These are phyloP conservation scores for Pterocarpus santalinus DNA, from an alignment of 306 rosid genomes.

Conservation along the genomic window DNA sequence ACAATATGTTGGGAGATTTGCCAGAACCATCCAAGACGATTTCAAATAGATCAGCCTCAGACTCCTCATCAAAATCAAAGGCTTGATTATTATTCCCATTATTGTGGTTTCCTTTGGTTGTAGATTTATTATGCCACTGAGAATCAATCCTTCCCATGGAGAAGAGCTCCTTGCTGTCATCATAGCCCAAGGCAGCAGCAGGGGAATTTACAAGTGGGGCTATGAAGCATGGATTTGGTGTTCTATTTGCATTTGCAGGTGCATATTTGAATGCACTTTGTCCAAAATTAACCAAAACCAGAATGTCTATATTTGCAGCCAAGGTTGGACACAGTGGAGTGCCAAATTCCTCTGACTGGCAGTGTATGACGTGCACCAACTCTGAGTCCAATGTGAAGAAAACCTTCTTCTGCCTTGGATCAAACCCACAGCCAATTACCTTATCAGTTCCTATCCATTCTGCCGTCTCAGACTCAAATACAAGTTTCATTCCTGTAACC, in stretches of 20 bases:
- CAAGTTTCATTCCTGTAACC: conserved; percentile 76
- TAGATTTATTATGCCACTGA: conserved; percentile 61
- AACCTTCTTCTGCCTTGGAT: conserved; percentile 83
- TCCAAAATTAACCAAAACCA: conserved; percentile 80
- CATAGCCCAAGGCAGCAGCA: conserved; percentile 61
- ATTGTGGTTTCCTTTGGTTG: conserved; percentile 54
- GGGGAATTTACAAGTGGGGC: conserved; percentile 59
- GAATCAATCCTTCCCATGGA: conserved; percentile 93
- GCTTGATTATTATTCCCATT: conserved; percentile 21
- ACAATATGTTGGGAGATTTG: conserved; percentile 31
- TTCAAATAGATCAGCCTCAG: conserved; percentile 62
- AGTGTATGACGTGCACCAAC: conserved; percentile 73
- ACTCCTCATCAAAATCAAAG: conserved; percentile 50
- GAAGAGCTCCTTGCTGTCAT: conserved; percentile 92
- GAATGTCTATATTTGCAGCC: conserved; percentile 66
- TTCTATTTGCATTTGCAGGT: conserved; percentile 85
- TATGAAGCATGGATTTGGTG: conserved; percentile 88
- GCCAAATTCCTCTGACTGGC: conserved; percentile 80
- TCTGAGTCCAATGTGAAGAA: conserved; percentile 89
- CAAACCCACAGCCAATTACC: conserved; percentile 91
- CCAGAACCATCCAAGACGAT: conserved; percentile 56
- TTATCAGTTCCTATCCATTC: conserved; percentile 75
- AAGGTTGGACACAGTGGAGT: conserved; percentile 75
- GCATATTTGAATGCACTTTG: conserved; percentile 81
- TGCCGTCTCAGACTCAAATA: conserved; percentile 65